These are phyloP conservation scores for Aquilaria agallochum DNA, from an alignment of 441 rosid genomes.

Conservation along the genomic window DNA sequence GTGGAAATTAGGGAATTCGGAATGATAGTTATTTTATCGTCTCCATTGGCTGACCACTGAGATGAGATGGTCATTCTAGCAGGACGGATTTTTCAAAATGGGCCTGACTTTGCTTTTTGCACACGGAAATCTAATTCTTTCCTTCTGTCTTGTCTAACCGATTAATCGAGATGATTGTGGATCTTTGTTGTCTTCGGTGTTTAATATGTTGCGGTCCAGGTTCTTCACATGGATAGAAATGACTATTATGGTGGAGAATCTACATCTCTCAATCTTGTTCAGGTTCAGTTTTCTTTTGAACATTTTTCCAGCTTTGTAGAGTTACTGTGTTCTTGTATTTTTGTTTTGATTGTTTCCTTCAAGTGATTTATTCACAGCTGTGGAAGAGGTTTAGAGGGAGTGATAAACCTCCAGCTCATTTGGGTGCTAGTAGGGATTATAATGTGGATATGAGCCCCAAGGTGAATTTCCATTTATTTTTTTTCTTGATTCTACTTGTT, in stretches of 20 bases:
- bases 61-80: too few species aligned
- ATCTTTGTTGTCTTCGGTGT: not conserved
- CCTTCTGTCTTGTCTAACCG: too few species aligned
- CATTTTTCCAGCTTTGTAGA: not conserved
- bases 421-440: constrained; percentile 89
- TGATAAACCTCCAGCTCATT: constrained; percentile 76
- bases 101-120: too few species aligned
- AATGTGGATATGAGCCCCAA: constrained; percentile 94
- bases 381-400: constrained; percentile 84
- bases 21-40: too few species aligned
- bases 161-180: too few species aligned
- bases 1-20: too few species aligned
- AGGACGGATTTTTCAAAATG: too few species aligned
- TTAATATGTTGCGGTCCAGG: constrained; percentile 32
- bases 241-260: constrained; percentile 95
- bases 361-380: constrained; percentile 46
- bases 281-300: constrained; percentile 34
- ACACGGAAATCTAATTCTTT: too few species aligned
- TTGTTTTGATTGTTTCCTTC: constrained; percentile 11
- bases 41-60: too few species aligned
- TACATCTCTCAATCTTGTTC: constrained; percentile 77
- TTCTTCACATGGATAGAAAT: constrained; percentile 93
- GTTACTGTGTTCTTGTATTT: not conserved
- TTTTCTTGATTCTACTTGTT: not conserved
- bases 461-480: constrained; percentile 27